phyloP scores from a whole-genome alignment of 768 basidiomycete species.

The Trametes cubensis region DNA sequence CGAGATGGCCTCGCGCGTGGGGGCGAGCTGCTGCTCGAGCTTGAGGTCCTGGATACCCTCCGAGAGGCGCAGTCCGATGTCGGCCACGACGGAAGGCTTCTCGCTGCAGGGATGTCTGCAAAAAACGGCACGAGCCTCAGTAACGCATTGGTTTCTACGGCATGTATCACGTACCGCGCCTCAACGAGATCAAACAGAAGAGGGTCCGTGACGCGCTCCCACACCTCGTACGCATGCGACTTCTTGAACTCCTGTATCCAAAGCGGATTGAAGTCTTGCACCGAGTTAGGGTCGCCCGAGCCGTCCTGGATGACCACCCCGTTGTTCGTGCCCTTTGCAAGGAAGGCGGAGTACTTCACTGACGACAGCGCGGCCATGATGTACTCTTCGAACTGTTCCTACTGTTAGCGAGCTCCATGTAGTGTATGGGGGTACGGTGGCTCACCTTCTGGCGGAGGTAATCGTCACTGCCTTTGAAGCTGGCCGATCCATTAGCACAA shows the following conservation, averaged over 20 bases:
- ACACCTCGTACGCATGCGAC: slow-evolving; percentile 86
- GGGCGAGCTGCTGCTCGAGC: slow-evolving; percentile 90
- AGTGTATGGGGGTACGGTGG: neutral
- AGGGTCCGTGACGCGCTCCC: slow-evolving; percentile 91
- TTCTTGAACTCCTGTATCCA: slow-evolving; percentile 90
- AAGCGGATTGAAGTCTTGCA: slow-evolving; percentile 81
- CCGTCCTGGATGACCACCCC: slow-evolving; percentile 73
- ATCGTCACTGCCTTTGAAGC: slow-evolving; percentile 96
- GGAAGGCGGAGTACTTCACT: slow-evolving; percentile 88
- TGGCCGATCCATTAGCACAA: slow-evolving; percentile 30
- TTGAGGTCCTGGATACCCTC: slow-evolving; percentile 95
- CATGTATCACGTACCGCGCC: slow-evolving; percentile 61
- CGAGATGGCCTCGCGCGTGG: slow-evolving; percentile 86
- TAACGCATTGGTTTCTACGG: neutral
- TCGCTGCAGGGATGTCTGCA: slow-evolving; percentile 90
- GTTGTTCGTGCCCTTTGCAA: slow-evolving; percentile 63
- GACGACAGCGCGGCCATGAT: slow-evolving; percentile 84
- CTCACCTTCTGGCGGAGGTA: slow-evolving; percentile 83
- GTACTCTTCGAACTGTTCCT: slow-evolving; percentile 85
- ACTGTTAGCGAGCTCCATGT: neutral
- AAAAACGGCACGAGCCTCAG: neutral
- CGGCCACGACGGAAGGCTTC: slow-evolving; percentile 85
- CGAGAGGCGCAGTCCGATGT: slow-evolving; percentile 87
- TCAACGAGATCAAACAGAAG: slow-evolving; percentile 95
- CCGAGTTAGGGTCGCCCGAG: slow-evolving; percentile 57